Conservation (phyloP, 371 early-diverging fungal species). For the Mortierella sp. region DNA sequence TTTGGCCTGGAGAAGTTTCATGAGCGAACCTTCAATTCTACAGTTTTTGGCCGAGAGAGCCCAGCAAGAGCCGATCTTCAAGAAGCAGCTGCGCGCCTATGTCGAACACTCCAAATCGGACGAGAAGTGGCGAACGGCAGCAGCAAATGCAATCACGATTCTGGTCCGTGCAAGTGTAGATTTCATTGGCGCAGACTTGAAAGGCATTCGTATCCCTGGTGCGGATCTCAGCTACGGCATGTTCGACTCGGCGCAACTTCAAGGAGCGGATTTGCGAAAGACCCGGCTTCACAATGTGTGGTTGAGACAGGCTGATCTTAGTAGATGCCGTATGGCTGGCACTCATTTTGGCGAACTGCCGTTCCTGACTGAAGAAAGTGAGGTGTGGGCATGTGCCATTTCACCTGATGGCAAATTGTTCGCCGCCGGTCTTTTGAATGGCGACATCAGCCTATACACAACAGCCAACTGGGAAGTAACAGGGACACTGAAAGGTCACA, state of each 20-base stretch:
- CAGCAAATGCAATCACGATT: too few species aligned
- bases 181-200: too few species aligned
- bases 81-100: too few species aligned
- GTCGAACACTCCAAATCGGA: too few species aligned
- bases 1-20: too few species aligned
- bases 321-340: not conserved
- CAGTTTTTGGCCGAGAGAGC: too few species aligned
- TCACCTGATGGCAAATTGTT: not conserved
- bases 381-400: not conserved
- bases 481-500: not conserved
- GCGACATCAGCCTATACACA: not conserved
- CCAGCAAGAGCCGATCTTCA: too few species aligned
- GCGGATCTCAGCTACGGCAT: constrained; percentile 1
- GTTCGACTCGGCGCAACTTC: constrained; percentile 10
- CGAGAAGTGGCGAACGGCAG: too few species aligned
- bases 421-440: not conserved
- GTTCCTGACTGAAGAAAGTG: not conserved
- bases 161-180: too few species aligned
- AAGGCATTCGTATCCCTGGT: not conserved
- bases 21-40: too few species aligned
- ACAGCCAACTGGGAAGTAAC: not conserved
- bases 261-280: constrained; percentile 6
- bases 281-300: constrained; percentile 1
- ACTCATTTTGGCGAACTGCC: constrained; percentile 3
- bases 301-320: constrained; percentile 2